phyloP scores from a whole-genome alignment of 2,329 filamentous ascomycete species.

The Venturiaceae sp. region DNA sequence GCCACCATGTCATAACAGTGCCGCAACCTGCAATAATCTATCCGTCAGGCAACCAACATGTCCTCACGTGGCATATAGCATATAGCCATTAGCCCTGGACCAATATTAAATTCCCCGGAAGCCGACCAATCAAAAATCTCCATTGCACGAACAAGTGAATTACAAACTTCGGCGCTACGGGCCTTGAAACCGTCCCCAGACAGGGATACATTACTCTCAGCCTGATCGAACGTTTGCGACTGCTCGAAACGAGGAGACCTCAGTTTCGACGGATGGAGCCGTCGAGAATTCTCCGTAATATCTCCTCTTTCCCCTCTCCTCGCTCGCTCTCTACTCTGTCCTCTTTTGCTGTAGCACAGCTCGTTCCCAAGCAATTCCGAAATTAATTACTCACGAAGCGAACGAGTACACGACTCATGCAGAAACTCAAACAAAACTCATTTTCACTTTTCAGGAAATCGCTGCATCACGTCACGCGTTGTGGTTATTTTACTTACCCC shows the following conservation, averaged over 20 bases:
- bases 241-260: not conserved
- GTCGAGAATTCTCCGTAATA: too few relatives aligned
- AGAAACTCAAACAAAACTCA: too few relatives aligned
- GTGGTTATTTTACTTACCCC: too few relatives aligned
- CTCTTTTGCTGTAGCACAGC: too few relatives aligned
- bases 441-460: too few relatives aligned
- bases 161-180: not conserved
- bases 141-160: not conserved
- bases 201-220: not conserved
- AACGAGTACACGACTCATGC: too few relatives aligned
- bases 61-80: not conserved
- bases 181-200: not conserved
- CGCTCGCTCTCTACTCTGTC: too few relatives aligned
- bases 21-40: not conserved
- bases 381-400: too few relatives aligned
- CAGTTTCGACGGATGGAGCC: not conserved
- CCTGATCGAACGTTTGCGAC: not conserved
- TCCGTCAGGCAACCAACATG: not conserved
- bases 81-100: not conserved
- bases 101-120: not conserved
- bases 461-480: too few relatives aligned
- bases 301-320: too few relatives aligned
- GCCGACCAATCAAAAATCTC: not conserved
- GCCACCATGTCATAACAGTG: not conserved
- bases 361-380: too few relatives aligned